These are phyloP conservation scores for Chaetoceros muelleri DNA, from an alignment of 108 stramenopile species.

Conservation along the genomic window DNA sequence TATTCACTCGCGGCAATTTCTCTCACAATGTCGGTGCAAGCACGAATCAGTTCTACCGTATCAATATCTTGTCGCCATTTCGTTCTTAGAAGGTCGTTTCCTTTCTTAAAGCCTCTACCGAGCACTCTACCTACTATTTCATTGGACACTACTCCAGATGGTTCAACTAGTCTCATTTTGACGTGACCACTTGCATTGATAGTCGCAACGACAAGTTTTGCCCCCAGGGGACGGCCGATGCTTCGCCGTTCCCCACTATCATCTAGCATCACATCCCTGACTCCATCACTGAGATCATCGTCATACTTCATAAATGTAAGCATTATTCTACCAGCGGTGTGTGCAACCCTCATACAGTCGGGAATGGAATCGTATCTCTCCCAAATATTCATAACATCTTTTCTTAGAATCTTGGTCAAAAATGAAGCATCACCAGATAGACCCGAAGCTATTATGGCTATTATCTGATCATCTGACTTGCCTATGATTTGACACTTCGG, in stretches of 20 bases:
- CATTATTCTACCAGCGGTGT: neutral
- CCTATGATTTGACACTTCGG: neutral
- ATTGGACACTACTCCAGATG: neutral
- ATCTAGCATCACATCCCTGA: neutral
- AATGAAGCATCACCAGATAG: neutral
- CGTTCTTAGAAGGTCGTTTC: neutral
- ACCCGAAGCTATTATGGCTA: neutral
- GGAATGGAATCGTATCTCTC: neutral
- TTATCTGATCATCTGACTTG: neutral
- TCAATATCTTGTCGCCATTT: neutral
- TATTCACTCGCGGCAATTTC: neutral
- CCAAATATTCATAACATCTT: neutral
- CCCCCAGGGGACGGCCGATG: neutral
- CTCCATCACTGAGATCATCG: neutral
- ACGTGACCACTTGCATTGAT: neutral
- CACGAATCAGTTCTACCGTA: neutral
- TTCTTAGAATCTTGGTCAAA: neutral
- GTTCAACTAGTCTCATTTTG: neutral
- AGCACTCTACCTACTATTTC: neutral
- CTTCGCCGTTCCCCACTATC: neutral
- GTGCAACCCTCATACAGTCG: neutral
- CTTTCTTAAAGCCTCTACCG: neutral
- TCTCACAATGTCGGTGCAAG: neutral
- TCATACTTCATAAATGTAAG: neutral
- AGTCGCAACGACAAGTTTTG: neutral